Evolutionary conservation across 176 grass and related monocot genomes (phyloP).

Genomic region (Oropetium thomaeum): DNA sequence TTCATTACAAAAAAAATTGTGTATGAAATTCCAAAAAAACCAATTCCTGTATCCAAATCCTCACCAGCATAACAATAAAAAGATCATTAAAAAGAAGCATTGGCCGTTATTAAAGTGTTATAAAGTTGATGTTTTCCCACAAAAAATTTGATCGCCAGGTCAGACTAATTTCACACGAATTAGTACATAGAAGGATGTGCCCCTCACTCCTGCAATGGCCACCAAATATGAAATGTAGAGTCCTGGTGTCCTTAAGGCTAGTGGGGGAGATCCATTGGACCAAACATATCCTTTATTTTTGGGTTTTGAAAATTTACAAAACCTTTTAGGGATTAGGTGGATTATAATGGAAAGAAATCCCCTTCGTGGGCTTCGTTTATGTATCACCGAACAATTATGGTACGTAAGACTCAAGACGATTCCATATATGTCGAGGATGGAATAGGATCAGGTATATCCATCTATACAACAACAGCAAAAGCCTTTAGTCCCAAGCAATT

Average conservation of each 20-base stretch:
- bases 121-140: too few relatives aligned
- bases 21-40: too few relatives aligned
- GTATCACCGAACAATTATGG: neutral
- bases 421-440: neutral
- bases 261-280: too few relatives aligned
- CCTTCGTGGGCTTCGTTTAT: neutral
- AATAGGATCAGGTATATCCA: neutral
- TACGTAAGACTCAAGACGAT: neutral
- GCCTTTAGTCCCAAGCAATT: neutral
- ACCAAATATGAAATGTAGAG: too few relatives aligned
- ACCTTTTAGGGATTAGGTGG: neutral
- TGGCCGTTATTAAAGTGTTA: too few relatives aligned
- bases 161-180: neutral
- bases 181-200: neutral
- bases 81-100: too few relatives aligned
- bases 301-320: neutral
- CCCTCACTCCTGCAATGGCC: neutral
- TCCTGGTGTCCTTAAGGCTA: too few relatives aligned
- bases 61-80: too few relatives aligned
- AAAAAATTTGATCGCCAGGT: neutral
- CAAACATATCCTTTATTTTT: too few relatives aligned
- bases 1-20: neutral
- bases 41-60: too few relatives aligned
- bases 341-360: neutral
- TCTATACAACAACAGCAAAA: neutral